Evolutionary conservation across 768 basidiomycete genomes (phyloP).

Genomic region (Panaeolus cyanescens): DNA sequence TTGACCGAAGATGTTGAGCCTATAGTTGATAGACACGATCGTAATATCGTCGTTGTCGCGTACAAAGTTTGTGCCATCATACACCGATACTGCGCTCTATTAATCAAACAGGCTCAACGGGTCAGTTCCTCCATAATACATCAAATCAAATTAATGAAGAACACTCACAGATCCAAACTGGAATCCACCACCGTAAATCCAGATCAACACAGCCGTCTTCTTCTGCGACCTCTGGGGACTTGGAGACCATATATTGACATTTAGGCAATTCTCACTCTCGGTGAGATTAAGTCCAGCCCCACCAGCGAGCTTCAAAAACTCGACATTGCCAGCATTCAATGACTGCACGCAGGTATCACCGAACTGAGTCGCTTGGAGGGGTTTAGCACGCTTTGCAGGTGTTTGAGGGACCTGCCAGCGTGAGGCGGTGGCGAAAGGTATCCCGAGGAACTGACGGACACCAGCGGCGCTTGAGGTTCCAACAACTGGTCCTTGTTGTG

Average conservation of each 20-base stretch:
- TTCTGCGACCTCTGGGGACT: slow-evolving; percentile 27
- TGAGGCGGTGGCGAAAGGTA: slow-evolving; percentile 33
- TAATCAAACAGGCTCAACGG: background rate
- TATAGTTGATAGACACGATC: slow-evolving; percentile 39
- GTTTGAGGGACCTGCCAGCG: slow-evolving; percentile 32
- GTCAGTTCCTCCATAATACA: background rate
- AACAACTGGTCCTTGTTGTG: slow-evolving; percentile 31
- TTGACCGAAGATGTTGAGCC: slow-evolving; percentile 40
- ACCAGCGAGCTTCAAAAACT: slow-evolving; percentile 27
- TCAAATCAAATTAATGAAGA: background rate
- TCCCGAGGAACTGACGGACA: slow-evolving; percentile 37
- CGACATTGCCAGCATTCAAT: slow-evolving; percentile 15
- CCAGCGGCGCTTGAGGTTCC: slow-evolving; percentile 24
- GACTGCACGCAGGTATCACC: slow-evolving; percentile 32
- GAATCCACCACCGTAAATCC: slow-evolving; percentile 40
- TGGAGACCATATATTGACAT: slow-evolving; percentile 41
- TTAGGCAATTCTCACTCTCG: slow-evolving; percentile 38
- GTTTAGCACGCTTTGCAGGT: slow-evolving; percentile 18
- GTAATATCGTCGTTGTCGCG: slow-evolving; percentile 34
- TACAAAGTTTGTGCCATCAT: slow-evolving; percentile 32
- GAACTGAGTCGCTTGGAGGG: slow-evolving; percentile 27
- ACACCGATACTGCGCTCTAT: slow-evolving; percentile 28
- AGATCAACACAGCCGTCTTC: slow-evolving; percentile 34
- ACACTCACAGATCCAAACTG: slow-evolving; percentile 34
- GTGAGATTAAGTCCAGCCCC: slow-evolving; percentile 25